phyloP scores from a whole-genome alignment of 768 basidiomycete genomes.

The Leccinum obscurum region DNA sequence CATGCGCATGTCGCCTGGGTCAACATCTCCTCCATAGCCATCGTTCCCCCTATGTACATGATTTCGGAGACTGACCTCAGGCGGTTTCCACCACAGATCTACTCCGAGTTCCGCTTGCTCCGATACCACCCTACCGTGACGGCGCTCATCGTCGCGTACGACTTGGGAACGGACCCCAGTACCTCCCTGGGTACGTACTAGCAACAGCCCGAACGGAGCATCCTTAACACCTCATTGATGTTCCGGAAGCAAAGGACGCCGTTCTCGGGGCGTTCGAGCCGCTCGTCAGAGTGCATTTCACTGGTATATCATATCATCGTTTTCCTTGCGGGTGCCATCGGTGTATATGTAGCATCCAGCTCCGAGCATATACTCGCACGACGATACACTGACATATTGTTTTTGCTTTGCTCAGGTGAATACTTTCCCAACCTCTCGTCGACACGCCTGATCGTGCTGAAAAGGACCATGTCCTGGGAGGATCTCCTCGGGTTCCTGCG shows the following conservation, averaged over 20 bases:
- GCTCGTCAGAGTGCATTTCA: conserved; percentile 57
- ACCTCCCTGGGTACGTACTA: not conserved
- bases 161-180: not conserved
- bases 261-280: conserved; percentile 30
- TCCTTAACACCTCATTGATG: conserved; percentile 1
- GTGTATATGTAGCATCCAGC: not conserved
- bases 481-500: conserved; percentile 67
- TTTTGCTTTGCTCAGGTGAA: conserved; percentile 31
- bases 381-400: not conserved
- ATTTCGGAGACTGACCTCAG: not conserved
- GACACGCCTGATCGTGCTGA: conserved; percentile 48
- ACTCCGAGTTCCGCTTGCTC: conserved; percentile 10
- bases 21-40: conserved; percentile 11
- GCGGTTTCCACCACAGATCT: not conserved
- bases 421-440: conserved; percentile 42
- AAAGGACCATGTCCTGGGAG: conserved; percentile 61
- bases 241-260: not conserved
- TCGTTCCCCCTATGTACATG: not conserved
- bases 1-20: conserved; percentile 73
- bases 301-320: conserved; percentile 37
- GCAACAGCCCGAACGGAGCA: not conserved
- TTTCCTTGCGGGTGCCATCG: not conserved
- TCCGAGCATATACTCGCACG: no score
- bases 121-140: conserved; percentile 5
- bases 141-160: conserved; percentile 4